Evolutionary conservation across 352 stramenopile species (phyloP), one percentile per base, ranked within the genome.

Genomic region (Albugo laibachii): DNA sequence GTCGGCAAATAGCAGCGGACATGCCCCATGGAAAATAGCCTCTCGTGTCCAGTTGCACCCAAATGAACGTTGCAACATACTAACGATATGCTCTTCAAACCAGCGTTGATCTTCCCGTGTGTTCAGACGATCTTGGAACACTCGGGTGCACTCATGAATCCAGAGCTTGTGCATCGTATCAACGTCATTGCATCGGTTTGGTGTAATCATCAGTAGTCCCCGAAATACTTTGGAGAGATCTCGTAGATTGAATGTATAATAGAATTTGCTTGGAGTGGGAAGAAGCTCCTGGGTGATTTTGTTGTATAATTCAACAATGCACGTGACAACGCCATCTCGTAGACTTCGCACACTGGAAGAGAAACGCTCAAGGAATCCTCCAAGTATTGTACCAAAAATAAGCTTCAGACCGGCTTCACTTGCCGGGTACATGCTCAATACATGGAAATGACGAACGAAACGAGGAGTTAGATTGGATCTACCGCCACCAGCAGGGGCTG

Each of bases 221-320:
- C 97, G 91, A 42, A 97, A 97, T 2, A 97, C 86, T 57, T 97
- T 97, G 2, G 81, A 94, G 0, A 97, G 80, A 45, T 97, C 88
- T 4, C 91, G 88, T 6, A 97, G 68, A 58, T 97, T 97, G 57
- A 97, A 97, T 5, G 83, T 96, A 63, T 97, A 92, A 55, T 94
- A 78, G 51, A 92, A 92, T 47, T 93, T 96, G 53, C 74, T 83
- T 0, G 91, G 91, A 12, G 91, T 97, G 12, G 91, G 91, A 19
- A 97, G 52, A 6, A 97, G 56, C 44, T 96, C 86, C 19, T 83
- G 56, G 5, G 80, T 92, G 15, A 97, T 91, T 34, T 73, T 70
- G 48, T 87, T 88, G 59, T 97, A 97, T 13, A 97, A 83, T 49
- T 96, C 85, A 20, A 97, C 94, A 15, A 94, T 80, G 20, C 78